phyloP scores from a whole-genome alignment of 2,329 filamentous ascomycete genomes.

The Colletotrichum gloeosporioides region DNA sequence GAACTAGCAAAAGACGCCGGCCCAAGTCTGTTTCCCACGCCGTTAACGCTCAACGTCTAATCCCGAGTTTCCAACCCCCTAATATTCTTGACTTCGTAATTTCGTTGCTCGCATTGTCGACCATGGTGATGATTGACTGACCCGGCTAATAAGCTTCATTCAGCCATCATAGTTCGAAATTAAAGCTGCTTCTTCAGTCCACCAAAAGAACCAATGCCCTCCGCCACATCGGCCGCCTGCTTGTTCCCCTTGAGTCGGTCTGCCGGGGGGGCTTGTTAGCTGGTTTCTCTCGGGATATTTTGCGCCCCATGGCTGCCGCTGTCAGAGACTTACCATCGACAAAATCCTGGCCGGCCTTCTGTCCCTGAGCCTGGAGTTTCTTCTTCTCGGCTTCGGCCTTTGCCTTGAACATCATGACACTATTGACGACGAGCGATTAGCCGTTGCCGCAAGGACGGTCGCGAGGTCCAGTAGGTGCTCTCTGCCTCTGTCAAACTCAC shows the following conservation, averaged over 20 bases:
- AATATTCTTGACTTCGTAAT: neutral
- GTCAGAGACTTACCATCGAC: conserved; percentile 31
- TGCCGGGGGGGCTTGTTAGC: conserved; percentile 9
- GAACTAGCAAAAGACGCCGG: neutral
- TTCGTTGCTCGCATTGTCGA: neutral
- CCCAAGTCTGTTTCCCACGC: neutral
- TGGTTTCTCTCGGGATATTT: neutral
- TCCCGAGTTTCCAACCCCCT: neutral
- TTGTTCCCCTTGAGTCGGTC: conserved; percentile 41
- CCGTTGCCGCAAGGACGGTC: neutral
- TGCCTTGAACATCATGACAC: conserved; percentile 41
- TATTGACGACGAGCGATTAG: conserved; percentile 1
- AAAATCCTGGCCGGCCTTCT: conserved; percentile 44
- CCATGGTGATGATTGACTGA: neutral
- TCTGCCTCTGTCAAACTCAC: neutral
- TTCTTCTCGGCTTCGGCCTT: conserved; percentile 45
- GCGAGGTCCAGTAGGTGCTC: neutral
- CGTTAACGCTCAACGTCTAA: neutral
- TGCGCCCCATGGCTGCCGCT: neutral
- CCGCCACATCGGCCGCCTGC: conserved; percentile 36
- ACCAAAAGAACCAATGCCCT: conserved; percentile 31
- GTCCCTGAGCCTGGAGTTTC: conserved; percentile 40
- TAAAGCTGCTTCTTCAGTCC: conserved; percentile 33
- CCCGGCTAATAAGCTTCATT: neutral
- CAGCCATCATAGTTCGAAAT: neutral